Percentiles rank a stretch among this genome's conserved stretches.
Evolutionary conservation across 1,139 yeast genomes (phyloP).

Genomic region (Yamadazyma siamensis): DNA sequence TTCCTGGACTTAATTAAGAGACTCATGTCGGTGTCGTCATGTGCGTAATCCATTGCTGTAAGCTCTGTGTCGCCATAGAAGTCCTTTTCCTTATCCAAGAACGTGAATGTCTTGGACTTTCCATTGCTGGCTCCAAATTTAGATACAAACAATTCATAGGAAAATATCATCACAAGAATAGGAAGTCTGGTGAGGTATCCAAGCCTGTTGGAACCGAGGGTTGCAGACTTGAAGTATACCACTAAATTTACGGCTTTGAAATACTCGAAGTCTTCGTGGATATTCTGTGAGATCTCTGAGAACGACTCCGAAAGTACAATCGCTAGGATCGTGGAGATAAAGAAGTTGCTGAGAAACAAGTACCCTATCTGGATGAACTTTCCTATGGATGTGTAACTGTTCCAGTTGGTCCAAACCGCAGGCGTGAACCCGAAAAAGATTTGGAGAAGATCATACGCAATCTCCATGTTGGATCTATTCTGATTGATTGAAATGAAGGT

Average conservation of each 20-base stretch:
- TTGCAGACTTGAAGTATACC: slow-evolving; percentile 27
- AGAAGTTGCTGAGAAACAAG: slow-evolving; percentile 55
- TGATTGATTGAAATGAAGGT: slow-evolving; percentile 52
- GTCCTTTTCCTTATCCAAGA: slow-evolving; percentile 27
- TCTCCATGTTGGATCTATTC: slow-evolving; percentile 42
- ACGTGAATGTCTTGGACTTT: slow-evolving; percentile 30
- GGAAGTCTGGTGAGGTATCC: slow-evolving; percentile 28
- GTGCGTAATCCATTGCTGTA: slow-evolving; percentile 15
- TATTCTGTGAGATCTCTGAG: slow-evolving; percentile 35
- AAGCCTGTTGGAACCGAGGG: slow-evolving; percentile 12
- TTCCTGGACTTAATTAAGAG: slow-evolving; percentile 21
- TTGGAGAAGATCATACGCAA: slow-evolving; percentile 54
- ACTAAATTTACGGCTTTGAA: slow-evolving; percentile 39
- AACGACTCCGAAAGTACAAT: slow-evolving; percentile 51
- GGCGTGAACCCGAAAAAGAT: slow-evolving; percentile 63
- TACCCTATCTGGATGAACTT: slow-evolving; percentile 49
- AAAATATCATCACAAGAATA: slow-evolving; percentile 28
- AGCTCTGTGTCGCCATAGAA: slow-evolving; percentile 29
- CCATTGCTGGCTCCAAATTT: slow-evolving; percentile 10
- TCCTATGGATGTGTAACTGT: slow-evolving; percentile 48
- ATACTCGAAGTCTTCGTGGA: slow-evolving; percentile 41
- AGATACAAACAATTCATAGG: slow-evolving; percentile 28
- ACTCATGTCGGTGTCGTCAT: slow-evolving; percentile 24
- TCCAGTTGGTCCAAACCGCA: slow-evolving; percentile 63
- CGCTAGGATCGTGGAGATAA: slow-evolving; percentile 56